phyloP scores from a whole-genome alignment of 345 rosid genomes.

The Euphorbia tirucalli region DNA sequence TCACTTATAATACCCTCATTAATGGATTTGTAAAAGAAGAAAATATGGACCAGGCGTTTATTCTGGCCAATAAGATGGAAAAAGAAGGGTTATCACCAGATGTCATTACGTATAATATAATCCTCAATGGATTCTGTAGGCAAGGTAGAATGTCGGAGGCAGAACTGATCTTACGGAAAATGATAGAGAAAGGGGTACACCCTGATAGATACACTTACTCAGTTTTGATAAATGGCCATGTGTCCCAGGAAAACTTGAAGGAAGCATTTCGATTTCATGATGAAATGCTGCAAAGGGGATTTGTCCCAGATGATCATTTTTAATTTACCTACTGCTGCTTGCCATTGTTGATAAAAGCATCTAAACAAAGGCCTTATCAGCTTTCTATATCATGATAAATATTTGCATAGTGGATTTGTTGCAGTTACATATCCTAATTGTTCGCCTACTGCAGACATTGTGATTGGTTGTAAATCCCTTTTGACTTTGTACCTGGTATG shows the following conservation, averaged over 20 bases:
- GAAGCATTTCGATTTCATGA: slow-evolving; percentile 82
- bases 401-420: slow-evolving; percentile 62
- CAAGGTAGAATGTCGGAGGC: slow-evolving; percentile 79
- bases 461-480: not conserved
- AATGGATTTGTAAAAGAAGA: slow-evolving; percentile 66
- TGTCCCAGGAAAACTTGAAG: slow-evolving; percentile 60
- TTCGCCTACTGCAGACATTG: not conserved
- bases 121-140: slow-evolving; percentile 68
- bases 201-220: slow-evolving; percentile 68
- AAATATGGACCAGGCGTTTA: slow-evolving; percentile 62
- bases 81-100: slow-evolving; percentile 51
- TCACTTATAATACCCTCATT: slow-evolving; percentile 65
- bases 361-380: slow-evolving; percentile 51
- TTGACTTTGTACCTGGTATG: slow-evolving; percentile 3
- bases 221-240: slow-evolving; percentile 79
- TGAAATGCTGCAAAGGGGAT: slow-evolving; percentile 79
- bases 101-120: slow-evolving; percentile 55
- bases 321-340: slow-evolving; percentile 1
- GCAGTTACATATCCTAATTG: slow-evolving; percentile 55
- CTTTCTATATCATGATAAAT: slow-evolving; percentile 66
- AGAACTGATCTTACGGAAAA: slow-evolving; percentile 52
- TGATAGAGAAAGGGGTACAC: slow-evolving; percentile 57
- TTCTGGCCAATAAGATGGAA: slow-evolving; percentile 63
- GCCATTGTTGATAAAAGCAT: slow-evolving; percentile 47
- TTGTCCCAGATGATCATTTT: slow-evolving; percentile 62